Base-by-base conservation (phyloP, 2,329 filamentous ascomycete genomes). In the Cladosporium phlei region DNA sequence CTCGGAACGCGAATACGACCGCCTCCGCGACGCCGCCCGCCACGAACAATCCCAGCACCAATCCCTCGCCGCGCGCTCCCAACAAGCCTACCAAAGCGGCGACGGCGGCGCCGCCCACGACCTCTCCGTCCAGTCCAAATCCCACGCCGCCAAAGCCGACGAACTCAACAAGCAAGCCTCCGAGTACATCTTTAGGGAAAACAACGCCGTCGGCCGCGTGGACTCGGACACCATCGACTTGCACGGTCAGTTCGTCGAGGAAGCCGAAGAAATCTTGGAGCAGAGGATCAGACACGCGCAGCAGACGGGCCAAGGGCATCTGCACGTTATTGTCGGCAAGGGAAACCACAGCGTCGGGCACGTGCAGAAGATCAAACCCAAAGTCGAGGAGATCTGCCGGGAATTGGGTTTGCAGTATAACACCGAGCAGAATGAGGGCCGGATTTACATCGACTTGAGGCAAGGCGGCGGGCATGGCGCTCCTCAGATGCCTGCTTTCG, bases 281-380 rank as follows among this genome's bases (percentile, higher is more conserved):
- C 76, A 87, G 67, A 78, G 93, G 55, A 95, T 98, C 61, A 79
- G 80, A 55, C 83, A 86, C 56, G 89, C 89, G 49, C 80, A 81
- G 63, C 67, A 77, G 44, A 77, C 80, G 27, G 87, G 87, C 0
- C 85, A 95, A 70, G 80, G 74, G 16, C 88, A 95, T 69, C 72
- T 98, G 47, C 89, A 95, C 69, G 90, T 95, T 30, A 96, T 98
- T 60, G 91, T 97, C 22, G 93, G 93, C 61, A 95, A 91, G 69
- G 93, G 93, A 3, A 93, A 94, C 66, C 93, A 98, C 70, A 88
- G 82, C 40, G 73, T 70, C 8, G 79, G 83, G 55, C 85, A 93
- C 60, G 77, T 97, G 19, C 88, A 95, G 68, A 96, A 93, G 75
- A 83, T 98, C 67, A 96, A 95, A 71, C 93, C 93, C n/a, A 78